These are phyloP conservation scores for Fraxinus albicans DNA, from an alignment of 305 asterid genomes.

Conservation along the genomic window DNA sequence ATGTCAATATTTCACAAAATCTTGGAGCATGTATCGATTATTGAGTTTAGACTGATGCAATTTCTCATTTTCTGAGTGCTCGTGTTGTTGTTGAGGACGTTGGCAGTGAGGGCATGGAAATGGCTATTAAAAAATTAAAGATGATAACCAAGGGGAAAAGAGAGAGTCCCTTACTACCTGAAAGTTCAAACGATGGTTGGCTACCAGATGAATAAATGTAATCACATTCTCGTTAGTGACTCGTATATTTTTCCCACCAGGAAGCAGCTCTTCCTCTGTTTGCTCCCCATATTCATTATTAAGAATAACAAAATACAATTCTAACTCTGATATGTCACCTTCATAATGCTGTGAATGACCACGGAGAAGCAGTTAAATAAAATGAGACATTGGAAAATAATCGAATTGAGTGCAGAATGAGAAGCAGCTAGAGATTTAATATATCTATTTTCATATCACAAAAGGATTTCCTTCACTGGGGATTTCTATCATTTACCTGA, in stretches of 20 bases:
- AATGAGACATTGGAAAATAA: not conserved
- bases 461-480: not conserved
- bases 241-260: conserved; percentile 74
- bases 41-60: not conserved
- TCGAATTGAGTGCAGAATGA: conserved; percentile 1
- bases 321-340: conserved; percentile 76
- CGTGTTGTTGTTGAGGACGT: not conserved
- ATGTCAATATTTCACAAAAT: conserved; percentile 20
- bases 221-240: conserved; percentile 94
- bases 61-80: not conserved
- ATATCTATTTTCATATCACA: not conserved
- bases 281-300: conserved; percentile 97
- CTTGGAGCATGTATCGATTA: conserved; percentile 7
- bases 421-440: conserved; percentile 8
- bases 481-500: not conserved
- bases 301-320: conserved; percentile 81
- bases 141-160: not conserved
- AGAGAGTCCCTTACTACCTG: conserved; percentile 47
- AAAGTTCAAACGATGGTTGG: conserved; percentile 90
- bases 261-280: conserved; percentile 89
- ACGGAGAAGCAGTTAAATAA: conserved; percentile 17
- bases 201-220: conserved; percentile 86
- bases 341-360: conserved; percentile 66
- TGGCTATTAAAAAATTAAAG: not conserved
- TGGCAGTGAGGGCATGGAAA: not conserved